Conservation (phyloP, 352 stramenopile genomes). For the Phytopythium helicoides region DNA sequence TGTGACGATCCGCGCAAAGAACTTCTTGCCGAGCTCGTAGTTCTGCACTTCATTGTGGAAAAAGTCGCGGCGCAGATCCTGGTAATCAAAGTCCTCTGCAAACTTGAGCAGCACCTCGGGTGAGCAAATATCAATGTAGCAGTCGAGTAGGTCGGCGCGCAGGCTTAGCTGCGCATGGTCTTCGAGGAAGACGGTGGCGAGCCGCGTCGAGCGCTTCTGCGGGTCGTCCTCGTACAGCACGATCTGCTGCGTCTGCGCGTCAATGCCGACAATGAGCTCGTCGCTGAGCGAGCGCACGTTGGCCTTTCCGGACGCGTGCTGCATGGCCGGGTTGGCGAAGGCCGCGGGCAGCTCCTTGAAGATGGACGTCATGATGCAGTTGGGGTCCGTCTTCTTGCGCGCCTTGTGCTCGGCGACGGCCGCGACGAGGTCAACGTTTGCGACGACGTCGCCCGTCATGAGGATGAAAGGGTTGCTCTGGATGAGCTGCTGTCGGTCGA, state of each 20-base stretch:
- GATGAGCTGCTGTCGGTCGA: slow-evolving; percentile 94
- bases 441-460: slow-evolving; percentile 95
- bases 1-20: slow-evolving; percentile 93
- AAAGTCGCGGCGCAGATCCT: slow-evolving; percentile 94
- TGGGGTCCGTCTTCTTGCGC: slow-evolving; percentile 88
- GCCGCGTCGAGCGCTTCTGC: slow-evolving; percentile 36
- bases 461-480: slow-evolving; percentile 97
- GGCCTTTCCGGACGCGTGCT: slow-evolving; percentile 1
- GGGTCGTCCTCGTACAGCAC: slow-evolving; percentile 80
- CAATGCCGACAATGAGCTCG: slow-evolving; percentile 80
- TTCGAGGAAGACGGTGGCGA: slow-evolving; percentile 76
- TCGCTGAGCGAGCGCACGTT: slow-evolving; percentile 71
- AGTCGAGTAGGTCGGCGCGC: slow-evolving; percentile 94
- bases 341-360: slow-evolving; percentile 88
- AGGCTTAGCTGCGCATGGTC: slow-evolving; percentile 89
- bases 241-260: slow-evolving; percentile 76
- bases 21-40: slow-evolving; percentile 97
- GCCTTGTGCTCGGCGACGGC: slow-evolving; percentile 72
- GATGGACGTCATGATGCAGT: slow-evolving; percentile 96
- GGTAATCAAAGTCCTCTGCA: slow-evolving; percentile 98
- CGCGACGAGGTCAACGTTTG: slow-evolving; percentile 92
- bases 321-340: slow-evolving; percentile 26
- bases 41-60: slow-evolving; percentile 97
- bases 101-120: slow-evolving; percentile 97
- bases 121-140: slow-evolving; percentile 97